Percentiles rank a stretch among this genome's conserved stretches.
phyloP scores from a whole-genome alignment of 1,284 basidiomycete genomes.

The Sanghuangporus baumii region DNA sequence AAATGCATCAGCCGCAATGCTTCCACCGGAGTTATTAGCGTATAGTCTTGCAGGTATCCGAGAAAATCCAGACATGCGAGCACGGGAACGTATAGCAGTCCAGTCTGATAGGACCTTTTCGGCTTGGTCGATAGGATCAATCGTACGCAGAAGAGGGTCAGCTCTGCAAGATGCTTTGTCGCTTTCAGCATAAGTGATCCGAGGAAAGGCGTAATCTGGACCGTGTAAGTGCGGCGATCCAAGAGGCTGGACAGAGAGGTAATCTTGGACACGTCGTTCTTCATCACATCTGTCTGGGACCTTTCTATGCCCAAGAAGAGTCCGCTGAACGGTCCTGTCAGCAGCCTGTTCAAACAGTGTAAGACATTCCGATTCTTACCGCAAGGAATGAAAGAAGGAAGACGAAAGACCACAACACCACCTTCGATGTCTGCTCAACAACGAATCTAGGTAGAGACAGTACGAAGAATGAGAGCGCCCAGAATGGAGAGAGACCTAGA shows the following conservation, averaged over 20 bases:
- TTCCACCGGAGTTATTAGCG: not conserved
- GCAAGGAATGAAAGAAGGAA: not conserved
- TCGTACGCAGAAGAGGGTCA: not conserved
- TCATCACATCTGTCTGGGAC: not conserved
- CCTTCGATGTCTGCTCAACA: not conserved
- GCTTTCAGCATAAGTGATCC: not conserved
- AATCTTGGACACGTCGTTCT: not conserved
- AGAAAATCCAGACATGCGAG: not conserved
- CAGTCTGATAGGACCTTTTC: not conserved
- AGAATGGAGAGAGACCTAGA: conserved; percentile 1
- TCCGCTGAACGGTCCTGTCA: not conserved
- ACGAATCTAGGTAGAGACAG: conserved; percentile 5
- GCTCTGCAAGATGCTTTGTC: not conserved
- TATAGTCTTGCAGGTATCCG: conserved; percentile 5
- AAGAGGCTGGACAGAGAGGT: not conserved
- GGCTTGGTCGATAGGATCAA: not conserved
- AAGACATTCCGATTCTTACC: not conserved
- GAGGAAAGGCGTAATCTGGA: not conserved
- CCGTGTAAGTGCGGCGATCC: not conserved
- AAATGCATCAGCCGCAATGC: not conserved
- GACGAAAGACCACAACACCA: not conserved
- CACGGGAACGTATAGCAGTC: not conserved
- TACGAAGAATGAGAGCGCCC: conserved; percentile 1
- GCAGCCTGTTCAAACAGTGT: not conserved
- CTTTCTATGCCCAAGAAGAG: not conserved